Evolutionary conservation across 331 rosid species (phyloP), one percentile per base, ranked within the genome.

Genomic region (Erythrophleum ivorense): DNA sequence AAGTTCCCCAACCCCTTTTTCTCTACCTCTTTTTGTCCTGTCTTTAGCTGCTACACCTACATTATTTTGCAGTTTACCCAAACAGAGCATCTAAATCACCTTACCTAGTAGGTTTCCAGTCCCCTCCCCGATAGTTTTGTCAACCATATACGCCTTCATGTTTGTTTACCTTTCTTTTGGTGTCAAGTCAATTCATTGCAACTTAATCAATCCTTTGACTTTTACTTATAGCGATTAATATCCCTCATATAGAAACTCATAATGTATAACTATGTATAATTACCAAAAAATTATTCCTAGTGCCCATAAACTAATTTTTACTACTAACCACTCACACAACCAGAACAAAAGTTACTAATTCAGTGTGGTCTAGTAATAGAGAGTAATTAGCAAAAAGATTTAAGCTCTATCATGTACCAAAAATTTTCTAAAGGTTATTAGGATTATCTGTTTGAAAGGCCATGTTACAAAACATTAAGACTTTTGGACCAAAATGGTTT

Each of bases 121-220:
- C 45, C 29, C 29, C 29, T 24, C 29, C 29, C 29, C 29, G 29
- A 31, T 45, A 62, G 48, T 49, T 21, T 49, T 19, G 54, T 18
- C 19, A 59, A 71, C 31, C 31, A 2, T 50, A 0, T 46, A 9
- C 13, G 10, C 75, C 75, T 63, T 53, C 21, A 40, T 62, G 18
- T 24, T 33, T 34, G 55, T 36, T 29, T 73, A 34, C 14, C 11
- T 58, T 41, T 2, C 55, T 75, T 11, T 58, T 66, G 55, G n/a
- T 7, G 11, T n/a, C 24, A 6, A 7, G 34, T 46, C 15, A 33
- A 7, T 50, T 13, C 3, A 15, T 31, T 41, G n/a, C 15, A 36
- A 74, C 0, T 46, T 58, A 54, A 16, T 81, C 13, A 74, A 31
- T 43, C 13, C 67, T 81, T 64, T 81, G 60, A 54, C 77, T 41